Evolutionary conservation across 495 filamentous ascomycete species (phyloP).

Genomic region (Hyaloscypha hepaticicola): DNA sequence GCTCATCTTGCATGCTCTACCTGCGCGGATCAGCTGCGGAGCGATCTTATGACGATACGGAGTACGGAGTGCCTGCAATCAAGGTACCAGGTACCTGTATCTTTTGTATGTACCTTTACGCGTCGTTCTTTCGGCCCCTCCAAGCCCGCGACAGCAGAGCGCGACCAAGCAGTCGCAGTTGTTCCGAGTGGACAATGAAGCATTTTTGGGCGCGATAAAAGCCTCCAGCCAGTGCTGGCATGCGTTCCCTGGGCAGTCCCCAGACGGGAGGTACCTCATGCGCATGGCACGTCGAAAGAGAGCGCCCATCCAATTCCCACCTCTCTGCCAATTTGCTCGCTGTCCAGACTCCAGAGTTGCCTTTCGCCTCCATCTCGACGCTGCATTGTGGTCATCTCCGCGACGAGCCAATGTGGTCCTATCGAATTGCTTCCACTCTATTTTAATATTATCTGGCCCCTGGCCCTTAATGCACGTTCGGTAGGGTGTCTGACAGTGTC

Average conservation of each 20-base stretch:
- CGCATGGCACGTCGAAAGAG: too few relatives aligned
- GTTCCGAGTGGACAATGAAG: background rate
- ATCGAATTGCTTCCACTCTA: conserved; percentile 13
- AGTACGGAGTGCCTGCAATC: background rate
- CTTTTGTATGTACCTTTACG: background rate
- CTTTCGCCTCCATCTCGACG: background rate
- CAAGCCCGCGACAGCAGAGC: background rate
- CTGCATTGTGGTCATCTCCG: conserved; percentile 16
- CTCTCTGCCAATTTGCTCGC: too few relatives aligned
- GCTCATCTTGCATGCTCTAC: conserved; percentile 18
- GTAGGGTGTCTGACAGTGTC: too few relatives aligned
- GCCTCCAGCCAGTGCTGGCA: background rate
- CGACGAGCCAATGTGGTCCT: conserved; percentile 2
- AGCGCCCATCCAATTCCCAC: too few relatives aligned
- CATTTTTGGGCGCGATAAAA: background rate
- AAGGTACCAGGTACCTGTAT: too few relatives aligned
- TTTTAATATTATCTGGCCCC: conserved; percentile 11
- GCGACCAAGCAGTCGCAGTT: background rate
- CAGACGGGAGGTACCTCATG: too few relatives aligned
- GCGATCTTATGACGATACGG: conserved; percentile 7
- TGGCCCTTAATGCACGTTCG: background rate
- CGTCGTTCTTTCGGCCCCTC: background rate
- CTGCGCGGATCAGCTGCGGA: conserved; percentile 19
- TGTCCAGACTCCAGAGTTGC: too few relatives aligned
- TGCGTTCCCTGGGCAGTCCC: too few relatives aligned